Evolutionary conservation across 2,329 filamentous ascomycete genomes (phyloP), one percentile per base, ranked within the genome.

Genomic region (Alternaria panax): DNA sequence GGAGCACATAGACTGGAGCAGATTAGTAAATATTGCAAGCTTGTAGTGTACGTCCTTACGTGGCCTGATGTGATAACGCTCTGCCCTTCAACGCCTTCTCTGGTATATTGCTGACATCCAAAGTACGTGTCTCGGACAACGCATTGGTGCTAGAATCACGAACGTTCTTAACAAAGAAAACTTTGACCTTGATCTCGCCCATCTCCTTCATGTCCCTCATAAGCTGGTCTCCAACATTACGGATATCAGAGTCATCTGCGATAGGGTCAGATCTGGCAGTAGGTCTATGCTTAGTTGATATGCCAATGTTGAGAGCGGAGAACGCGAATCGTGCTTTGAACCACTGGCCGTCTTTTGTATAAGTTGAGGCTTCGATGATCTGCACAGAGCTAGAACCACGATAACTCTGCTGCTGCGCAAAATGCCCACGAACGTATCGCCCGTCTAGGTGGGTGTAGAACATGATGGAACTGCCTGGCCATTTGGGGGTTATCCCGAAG

Each of bases 21-120:
- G 30, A 2, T 34, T 34, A 34, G 30, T 34, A 1, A 14, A 34
- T 34, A 34, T 34, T 34, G 30, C 30, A 16, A 34, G 30, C 30
- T 14, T 14, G 5, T 14, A 6, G 16, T 6, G 30, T 14, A 0
- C 16, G 16, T 34, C 30, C 14, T 34, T 34, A 68, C 66, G 25
- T 59, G 12, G 57, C 20, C 14, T 59, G 53, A 42, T 71, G 66
- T 0, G 70, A 66, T 1, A 73, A 18, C 5, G 59, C 51, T 1
- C 42, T 50, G 0, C 67, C 66, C 45, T 71, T 72, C 11, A 72
- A 27, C 7, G 68, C 68, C 28, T 72, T 73, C 30, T 74, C 66
- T 0, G 67, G 62, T 3, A 71, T 40, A 4, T 46, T 34, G 11
- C 58, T 51, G 2, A 61, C 1, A 14, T 45, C 30, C 12, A 14